Evolutionary conservation across 2,329 filamentous ascomycete genomes (phyloP), one percentile per base, ranked within the genome.

Genomic region (Diatrype stigma): DNA sequence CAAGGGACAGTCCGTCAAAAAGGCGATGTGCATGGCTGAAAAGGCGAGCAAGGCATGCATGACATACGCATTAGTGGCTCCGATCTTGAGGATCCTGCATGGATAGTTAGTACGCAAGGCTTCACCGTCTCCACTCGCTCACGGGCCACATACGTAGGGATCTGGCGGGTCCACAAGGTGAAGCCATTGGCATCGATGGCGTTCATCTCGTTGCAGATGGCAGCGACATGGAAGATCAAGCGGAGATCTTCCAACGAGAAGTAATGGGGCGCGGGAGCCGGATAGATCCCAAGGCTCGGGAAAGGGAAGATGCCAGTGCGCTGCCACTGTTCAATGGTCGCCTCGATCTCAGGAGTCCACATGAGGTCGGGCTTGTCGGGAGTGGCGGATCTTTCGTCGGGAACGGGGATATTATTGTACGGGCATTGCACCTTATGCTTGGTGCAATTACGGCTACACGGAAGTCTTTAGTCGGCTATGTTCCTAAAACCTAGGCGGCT

Each of bases 351-450:
- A 16, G 89, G 86, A 40, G 88, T 92, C 85, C 92, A 95, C 68
- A 94, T 83, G 49, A 97, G 80, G 63, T 86, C 82, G 51, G 82
- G 78, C 70, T 81, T 84, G 60, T 80, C 77, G 56, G 84, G 82
- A 57, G 81, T 82, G 40, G 77, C 75, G 35, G 80, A 77, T 59
- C 82, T 76, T 60, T 82, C 77, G 59, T 88, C 85, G 51, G 86
- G 79, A 44, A 82, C 78, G 46, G 88, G 82, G 65, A 86, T 85
- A 67, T 97, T 92, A 79, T 96, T 95, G 76, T 97, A 99, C 63
- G 96, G 94, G 73, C 94, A 99, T 65, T 92, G 89, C 63, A 95
- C 94, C 75, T 96, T 96, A 75, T 99, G 94, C 75, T 97, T 99
- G 55, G 93, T 96, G 74, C 94, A 99, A 73, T 99, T 99, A 65